phyloP scores from a whole-genome alignment of 108 stramenopile species.

The Cyclotella atomus region DNA sequence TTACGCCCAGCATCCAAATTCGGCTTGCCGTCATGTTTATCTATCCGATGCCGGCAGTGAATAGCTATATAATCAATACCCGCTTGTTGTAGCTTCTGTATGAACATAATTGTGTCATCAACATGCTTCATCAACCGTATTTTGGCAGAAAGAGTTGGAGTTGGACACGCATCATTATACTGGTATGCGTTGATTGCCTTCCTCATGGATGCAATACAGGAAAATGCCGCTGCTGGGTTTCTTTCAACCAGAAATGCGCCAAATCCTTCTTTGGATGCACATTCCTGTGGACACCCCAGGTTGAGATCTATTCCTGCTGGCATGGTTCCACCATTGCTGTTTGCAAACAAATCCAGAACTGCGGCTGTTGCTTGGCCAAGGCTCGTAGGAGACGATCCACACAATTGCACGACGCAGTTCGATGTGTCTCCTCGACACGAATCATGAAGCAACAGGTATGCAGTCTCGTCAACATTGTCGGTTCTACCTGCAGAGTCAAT shows the following conservation, averaged over 20 bases:
- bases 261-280: conserved; percentile 48
- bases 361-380: conserved; percentile 47
- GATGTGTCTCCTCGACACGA: conserved; percentile 22
- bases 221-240: conserved; percentile 38
- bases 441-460: conserved; percentile 50
- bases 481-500: conserved; percentile 46
- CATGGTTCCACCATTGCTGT: conserved; percentile 8
- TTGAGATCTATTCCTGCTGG: conserved; percentile 63
- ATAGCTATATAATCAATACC: conserved; percentile 56
- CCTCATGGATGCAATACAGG: conserved; percentile 54
- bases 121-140: conserved; percentile 49
- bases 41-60: conserved; percentile 53
- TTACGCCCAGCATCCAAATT: conserved; percentile 44
- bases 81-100: conserved; percentile 32
- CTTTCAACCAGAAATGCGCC: conserved; percentile 64
- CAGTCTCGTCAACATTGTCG: conserved; percentile 27
- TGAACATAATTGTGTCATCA: conserved; percentile 49
- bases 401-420: conserved; percentile 57
- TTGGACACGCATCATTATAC: background rate
- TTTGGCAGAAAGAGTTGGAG: conserved; percentile 57
- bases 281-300: conserved; percentile 66
- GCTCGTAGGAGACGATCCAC: conserved; percentile 41
- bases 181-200: conserved; percentile 40
- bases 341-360: conserved; percentile 39
- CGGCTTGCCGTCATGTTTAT: conserved; percentile 51